phyloP scores from a whole-genome alignment of 805 yeast species.

The Hanseniaspora mollemarum region DNA sequence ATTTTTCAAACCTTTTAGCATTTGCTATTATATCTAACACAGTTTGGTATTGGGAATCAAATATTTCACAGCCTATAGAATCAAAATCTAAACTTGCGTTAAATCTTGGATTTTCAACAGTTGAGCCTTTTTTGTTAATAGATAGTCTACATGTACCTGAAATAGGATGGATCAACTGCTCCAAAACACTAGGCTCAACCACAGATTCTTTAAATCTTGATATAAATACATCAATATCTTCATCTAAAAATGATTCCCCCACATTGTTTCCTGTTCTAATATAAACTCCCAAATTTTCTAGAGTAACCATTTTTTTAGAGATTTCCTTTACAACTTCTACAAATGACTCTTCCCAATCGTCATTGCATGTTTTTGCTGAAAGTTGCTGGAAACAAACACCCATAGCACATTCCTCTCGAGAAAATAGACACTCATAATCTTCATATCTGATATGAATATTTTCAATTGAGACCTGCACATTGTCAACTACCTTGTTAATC shows the following conservation, averaged over 20 bases:
- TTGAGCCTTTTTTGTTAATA: conserved; percentile 65
- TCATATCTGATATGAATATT: conserved; percentile 90
- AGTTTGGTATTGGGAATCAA: conserved; percentile 74
- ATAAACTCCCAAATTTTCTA: conserved; percentile 65
- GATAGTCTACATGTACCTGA: conserved; percentile 77
- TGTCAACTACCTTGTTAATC: conserved; percentile 82
- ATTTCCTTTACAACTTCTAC: conserved; percentile 55
- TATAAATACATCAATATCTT: conserved; percentile 40
- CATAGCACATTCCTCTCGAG: conserved; percentile 64
- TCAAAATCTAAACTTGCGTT: conserved; percentile 68
- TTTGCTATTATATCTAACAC: conserved; percentile 70
- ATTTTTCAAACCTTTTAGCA: conserved; percentile 64
- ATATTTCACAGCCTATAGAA: conserved; percentile 77
- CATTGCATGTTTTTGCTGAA: conserved; percentile 84
- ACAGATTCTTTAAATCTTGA: conserved; percentile 39
- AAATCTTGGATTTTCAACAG: conserved; percentile 57
- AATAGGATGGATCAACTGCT: conserved; percentile 71
- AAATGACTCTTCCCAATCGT: conserved; percentile 73
- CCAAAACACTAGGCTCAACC: conserved; percentile 29
- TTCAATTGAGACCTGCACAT: conserved; percentile 78
- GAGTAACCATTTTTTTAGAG: conserved; percentile 65
- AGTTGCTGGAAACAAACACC: conserved; percentile 78
- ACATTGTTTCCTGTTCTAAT: conserved; percentile 59
- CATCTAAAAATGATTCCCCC: conserved; percentile 33
- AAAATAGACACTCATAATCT: conserved; percentile 55